phyloP scores from a whole-genome alignment of 371 early-diverging fungal species.

The Mortierella sp. region DNA sequence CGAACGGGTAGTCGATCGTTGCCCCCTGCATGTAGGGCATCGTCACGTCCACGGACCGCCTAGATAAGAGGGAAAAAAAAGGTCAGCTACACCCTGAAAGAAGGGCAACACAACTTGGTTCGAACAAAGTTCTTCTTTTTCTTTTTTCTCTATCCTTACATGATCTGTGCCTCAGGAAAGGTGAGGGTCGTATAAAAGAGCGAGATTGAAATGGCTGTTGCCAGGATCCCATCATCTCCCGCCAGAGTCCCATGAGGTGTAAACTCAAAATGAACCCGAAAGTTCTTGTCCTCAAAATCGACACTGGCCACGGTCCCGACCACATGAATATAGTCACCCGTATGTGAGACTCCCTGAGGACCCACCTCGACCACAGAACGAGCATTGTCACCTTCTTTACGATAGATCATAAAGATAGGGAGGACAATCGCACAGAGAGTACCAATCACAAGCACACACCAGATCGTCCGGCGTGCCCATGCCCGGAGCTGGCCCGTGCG shows the following conservation, averaged over 20 bases:
- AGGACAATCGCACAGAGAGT: slow-evolving; percentile 47
- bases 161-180: slow-evolving; percentile 45
- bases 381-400: slow-evolving; percentile 40
- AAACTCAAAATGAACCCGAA: slow-evolving; percentile 47
- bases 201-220: slow-evolving; percentile 16
- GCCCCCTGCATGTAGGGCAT: slow-evolving; percentile 52
- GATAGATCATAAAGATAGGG: slow-evolving; percentile 52
- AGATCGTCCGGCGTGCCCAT: slow-evolving; percentile 78
- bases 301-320: slow-evolving; percentile 41
- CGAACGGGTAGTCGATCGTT: slow-evolving; percentile 53
- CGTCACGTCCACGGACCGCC: slow-evolving; percentile 50
- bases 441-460: slow-evolving; percentile 28
- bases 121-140: not conserved
- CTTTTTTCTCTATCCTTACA: slow-evolving; percentile 22
- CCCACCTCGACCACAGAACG: slow-evolving; percentile 46
- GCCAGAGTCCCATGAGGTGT: slow-evolving; percentile 45
- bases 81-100: no score
- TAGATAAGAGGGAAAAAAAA: slow-evolving; percentile 4
- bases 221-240: slow-evolving; percentile 40
- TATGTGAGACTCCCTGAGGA: slow-evolving; percentile 39
- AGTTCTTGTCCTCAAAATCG: slow-evolving; percentile 52
- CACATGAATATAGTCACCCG: slow-evolving; percentile 41
- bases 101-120: not conserved
- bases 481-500: slow-evolving; percentile 63
- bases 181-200: slow-evolving; percentile 42